A percentile compares a stretch with the other conserved stretches of the same genome.
These are phyloP conservation scores for Arthrobotrys entomopaga DNA, from an alignment of 2,329 filamentous ascomycete genomes.

Conservation along the genomic window DNA sequence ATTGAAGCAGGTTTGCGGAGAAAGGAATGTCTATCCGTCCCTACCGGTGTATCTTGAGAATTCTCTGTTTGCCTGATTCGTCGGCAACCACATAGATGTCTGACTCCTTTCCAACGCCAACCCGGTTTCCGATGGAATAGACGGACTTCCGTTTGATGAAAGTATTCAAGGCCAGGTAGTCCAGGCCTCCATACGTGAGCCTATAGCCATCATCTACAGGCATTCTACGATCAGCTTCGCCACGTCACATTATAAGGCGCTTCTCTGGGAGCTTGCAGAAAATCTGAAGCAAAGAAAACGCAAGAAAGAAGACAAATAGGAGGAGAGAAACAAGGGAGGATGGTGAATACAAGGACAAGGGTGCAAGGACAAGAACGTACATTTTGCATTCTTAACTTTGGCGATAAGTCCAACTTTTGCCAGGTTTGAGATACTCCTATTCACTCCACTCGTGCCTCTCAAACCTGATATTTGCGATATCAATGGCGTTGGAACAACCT, in stretches of 20 bases:
- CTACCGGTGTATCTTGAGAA: conserved; percentile 90
- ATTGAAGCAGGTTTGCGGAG: conserved; percentile 36
- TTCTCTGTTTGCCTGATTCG: conserved; percentile 77
- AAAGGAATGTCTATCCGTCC: conserved; percentile 44
- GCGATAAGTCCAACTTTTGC: conserved; percentile 93
- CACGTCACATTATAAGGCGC: conserved; percentile 32
- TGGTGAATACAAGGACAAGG: conserved; percentile 37
- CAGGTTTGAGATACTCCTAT: conserved; percentile 86
- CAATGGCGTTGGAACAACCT: conserved; percentile 89
- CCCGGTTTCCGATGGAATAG: conserved; percentile 92
- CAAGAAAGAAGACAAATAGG: conserved; percentile 16
- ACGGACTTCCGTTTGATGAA: conserved; percentile 81
- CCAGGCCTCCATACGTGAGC: conserved; percentile 92
- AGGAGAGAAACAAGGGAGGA: conserved; percentile 1
- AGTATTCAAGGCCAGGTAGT: conserved; percentile 95
- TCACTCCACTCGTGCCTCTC: conserved; percentile 79
- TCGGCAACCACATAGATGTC: conserved; percentile 95
- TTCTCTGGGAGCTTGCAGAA: conserved; percentile 13
- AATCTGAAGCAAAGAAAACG: background rate
- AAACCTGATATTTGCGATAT: conserved; percentile 86
- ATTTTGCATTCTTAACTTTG: conserved; percentile 92
- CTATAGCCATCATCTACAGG: conserved; percentile 85
- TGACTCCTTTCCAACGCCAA: conserved; percentile 96
- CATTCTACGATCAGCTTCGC: conserved; percentile 41
- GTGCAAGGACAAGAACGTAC: conserved; percentile 60